phyloP scores from a whole-genome alignment of 2,329 filamentous ascomycete genomes.

The Torrubiella hemipterigena region DNA sequence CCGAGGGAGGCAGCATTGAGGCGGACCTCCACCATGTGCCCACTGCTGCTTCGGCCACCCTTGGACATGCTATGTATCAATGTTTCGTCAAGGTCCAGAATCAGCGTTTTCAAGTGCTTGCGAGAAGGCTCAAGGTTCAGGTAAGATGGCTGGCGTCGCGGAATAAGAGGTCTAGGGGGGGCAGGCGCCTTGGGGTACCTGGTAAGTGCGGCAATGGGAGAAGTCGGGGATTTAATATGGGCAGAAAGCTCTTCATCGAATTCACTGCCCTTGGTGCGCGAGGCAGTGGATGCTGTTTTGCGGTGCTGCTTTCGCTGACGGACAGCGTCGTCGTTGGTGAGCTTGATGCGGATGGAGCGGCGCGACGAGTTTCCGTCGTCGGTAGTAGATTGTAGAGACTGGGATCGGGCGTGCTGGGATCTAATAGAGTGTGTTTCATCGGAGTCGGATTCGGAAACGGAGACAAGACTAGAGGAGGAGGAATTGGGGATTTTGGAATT shows the following conservation, averaged over 20 bases:
- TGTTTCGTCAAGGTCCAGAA: slow-evolving; percentile 93
- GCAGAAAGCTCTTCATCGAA: slow-evolving; percentile 48
- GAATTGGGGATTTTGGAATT: background rate
- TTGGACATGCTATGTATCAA: slow-evolving; percentile 97
- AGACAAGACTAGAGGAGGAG: slow-evolving; percentile 50
- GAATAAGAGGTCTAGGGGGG: slow-evolving; percentile 81
- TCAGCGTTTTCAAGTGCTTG: slow-evolving; percentile 77
- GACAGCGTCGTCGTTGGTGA: slow-evolving; percentile 68
- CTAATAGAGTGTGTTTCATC: slow-evolving; percentile 28
- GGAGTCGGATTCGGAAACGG: slow-evolving; percentile 61
- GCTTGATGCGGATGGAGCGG: slow-evolving; percentile 81
- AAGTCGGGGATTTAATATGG: slow-evolving; percentile 87
- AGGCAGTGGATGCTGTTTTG: slow-evolving; percentile 41
- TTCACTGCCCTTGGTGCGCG: slow-evolving; percentile 27
- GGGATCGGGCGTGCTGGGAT: slow-evolving; percentile 48
- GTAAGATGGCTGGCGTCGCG: slow-evolving; percentile 81
- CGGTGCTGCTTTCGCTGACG: slow-evolving; percentile 64
- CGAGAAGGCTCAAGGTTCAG: slow-evolving; percentile 45
- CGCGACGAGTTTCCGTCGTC: slow-evolving; percentile 56
- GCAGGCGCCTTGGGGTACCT: slow-evolving; percentile 85
- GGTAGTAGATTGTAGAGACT: slow-evolving; percentile 40
- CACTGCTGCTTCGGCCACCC: slow-evolving; percentile 86
- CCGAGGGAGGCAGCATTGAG: slow-evolving; percentile 62
- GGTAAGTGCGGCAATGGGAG: slow-evolving; percentile 64
- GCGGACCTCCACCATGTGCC: slow-evolving; percentile 98